Percentiles rank a stretch among this genome's conserved stretches.
Conservation (phyloP, 768 basidiomycete genomes). For the Russula brevipes region DNA sequence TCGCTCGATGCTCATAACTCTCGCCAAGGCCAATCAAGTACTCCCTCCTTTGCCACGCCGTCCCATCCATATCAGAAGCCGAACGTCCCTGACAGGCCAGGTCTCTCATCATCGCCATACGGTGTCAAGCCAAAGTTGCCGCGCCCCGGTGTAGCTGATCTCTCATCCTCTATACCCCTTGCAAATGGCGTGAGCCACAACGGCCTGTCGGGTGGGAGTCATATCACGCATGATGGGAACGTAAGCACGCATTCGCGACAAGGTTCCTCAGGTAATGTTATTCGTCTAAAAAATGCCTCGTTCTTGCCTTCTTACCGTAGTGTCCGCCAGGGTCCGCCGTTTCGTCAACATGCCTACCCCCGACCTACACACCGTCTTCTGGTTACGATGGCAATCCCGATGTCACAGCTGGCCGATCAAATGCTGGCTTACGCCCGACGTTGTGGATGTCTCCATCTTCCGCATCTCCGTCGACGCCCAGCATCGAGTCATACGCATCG, state of each 20-base stretch:
- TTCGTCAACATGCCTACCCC: slow-evolving; percentile 17
- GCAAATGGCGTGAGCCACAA: not conserved
- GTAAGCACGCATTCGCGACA: slow-evolving; percentile 12
- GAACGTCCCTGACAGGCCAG: not conserved
- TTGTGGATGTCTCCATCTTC: slow-evolving; percentile 79
- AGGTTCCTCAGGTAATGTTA: slow-evolving; percentile 16
- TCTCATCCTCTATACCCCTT: slow-evolving; percentile 1
- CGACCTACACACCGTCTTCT: slow-evolving; percentile 26
- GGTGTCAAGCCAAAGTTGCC: not conserved
- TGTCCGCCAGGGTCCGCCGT: slow-evolving; percentile 16
- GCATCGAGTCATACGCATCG: slow-evolving; percentile 30
- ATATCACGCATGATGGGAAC: not conserved
- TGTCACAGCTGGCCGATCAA: slow-evolving; percentile 45
- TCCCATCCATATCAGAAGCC: slow-evolving; percentile 5
- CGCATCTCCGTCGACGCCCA: slow-evolving; percentile 42
- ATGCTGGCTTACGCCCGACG: slow-evolving; percentile 60
- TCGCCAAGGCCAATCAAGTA: not conserved
- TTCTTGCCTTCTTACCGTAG: not conserved
- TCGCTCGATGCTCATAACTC: slow-evolving; percentile 5
- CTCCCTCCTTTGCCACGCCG: slow-evolving; percentile 2
- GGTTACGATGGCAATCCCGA: slow-evolving; percentile 27
- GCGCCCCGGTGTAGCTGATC: not conserved
- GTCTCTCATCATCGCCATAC: not conserved
- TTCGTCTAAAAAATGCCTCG: not conserved
- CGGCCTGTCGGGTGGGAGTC: slow-evolving; percentile 5